Conservation (phyloP, 148 eudicot species). For the Rhododendron molle region DNA sequence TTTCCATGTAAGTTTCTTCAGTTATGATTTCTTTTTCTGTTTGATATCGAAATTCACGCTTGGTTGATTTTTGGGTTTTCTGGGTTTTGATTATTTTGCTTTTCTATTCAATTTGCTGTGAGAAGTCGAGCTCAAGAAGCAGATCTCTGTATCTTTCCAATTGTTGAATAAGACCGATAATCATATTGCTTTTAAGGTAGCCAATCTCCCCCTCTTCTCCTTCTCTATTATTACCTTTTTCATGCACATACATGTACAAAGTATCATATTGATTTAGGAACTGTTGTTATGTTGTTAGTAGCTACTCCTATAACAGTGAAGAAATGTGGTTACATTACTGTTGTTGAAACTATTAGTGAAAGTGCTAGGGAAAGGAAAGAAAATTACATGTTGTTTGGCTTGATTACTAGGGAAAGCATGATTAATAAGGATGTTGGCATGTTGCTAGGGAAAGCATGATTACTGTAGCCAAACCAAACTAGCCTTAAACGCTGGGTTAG, state of each 20-base stretch:
- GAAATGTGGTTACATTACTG: neutral
- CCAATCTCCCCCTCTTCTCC: neutral
- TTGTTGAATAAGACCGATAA: slow-evolving; percentile 65
- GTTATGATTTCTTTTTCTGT: neutral
- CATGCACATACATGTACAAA: neutral
- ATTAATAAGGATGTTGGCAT: too few relatives aligned
- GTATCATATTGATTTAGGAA: neutral
- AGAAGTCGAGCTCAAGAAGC: slow-evolving; percentile 88
- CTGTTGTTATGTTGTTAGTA: neutral
- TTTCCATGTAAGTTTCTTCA: slow-evolving; percentile 49
- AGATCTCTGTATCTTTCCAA: slow-evolving; percentile 76
- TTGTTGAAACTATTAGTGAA: neutral
- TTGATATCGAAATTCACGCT: neutral
- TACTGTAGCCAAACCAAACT: neutral
- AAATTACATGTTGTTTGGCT: neutral
- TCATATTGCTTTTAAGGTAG: slow-evolving; percentile 89
- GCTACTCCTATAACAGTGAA: neutral
- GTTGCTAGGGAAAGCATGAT: neutral
- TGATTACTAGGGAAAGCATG: neutral
- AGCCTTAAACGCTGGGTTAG: too few relatives aligned
- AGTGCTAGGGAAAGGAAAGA: neutral
- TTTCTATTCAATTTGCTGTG: slow-evolving; percentile 9
- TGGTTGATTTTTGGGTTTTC: neutral
- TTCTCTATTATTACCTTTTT: neutral
- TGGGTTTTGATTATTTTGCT: neutral